Evolutionary conservation across 164 flowering plant genomes (phyloP), one percentile per base, ranked within the genome.

Genomic region (Chimonanthus salicifolius): DNA sequence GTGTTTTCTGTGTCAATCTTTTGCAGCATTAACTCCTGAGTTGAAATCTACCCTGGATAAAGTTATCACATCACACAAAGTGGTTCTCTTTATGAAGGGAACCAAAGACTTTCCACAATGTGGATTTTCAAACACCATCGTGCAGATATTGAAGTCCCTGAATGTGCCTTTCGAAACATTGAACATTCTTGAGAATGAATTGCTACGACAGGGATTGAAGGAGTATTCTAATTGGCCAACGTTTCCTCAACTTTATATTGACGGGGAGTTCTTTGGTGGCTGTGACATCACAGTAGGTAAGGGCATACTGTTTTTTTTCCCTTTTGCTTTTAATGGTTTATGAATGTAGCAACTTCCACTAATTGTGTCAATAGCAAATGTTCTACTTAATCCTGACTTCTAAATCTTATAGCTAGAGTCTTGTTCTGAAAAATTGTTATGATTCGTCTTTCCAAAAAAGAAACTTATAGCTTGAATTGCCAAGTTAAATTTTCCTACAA

Each of bases 181-280:
- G n/a, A 84, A 95, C 78, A 90, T 95, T 47, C 87, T 95, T 0
- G 96, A 92, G 74, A 92, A 92, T 75, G 97, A 92, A 51, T n/a
- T 85, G 16, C 73, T 95, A 66, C 91, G 99, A 49, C 97, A 90
- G 76, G 97, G 87, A 47, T 77, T 92, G 73, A 95, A 92, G 85
- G 93, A 92, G 72, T 95, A 90, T 69, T 91, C 99, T 44, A 90
- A 67, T 74, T 92, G 99, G 99, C 99, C 98, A 5, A 95, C 99
- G 49, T 95, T 95, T 80, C 99, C 99, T 58, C 99, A 95, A 68
- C 91, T 95, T 46, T 95, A 95, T 72, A 86, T 92, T 66, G 93
- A 91, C 20, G 98, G 99, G 46, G 94, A 92, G 72, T 92, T 93
- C 81, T 91, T 88, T 76, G 99, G 99, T 76, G 97, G 98, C 58